Base-by-base conservation (phyloP, 495 filamentous ascomycete genomes). In the Saxispiralis lemnorum region DNA sequence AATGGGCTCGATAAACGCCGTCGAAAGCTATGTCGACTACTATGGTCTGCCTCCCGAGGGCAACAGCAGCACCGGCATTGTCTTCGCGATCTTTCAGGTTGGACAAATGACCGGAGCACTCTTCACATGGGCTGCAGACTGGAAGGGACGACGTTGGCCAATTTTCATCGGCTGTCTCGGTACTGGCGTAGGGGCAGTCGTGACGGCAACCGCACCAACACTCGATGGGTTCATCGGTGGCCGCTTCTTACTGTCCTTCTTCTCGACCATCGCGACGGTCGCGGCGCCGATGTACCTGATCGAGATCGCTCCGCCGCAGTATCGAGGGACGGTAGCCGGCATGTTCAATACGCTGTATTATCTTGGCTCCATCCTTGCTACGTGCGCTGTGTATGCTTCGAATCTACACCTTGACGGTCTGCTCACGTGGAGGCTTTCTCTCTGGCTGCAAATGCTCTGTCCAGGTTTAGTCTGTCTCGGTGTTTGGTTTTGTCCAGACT, bases 301-400 rank as follows among this genome's bases (percentile, higher is more conserved):
- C 17, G 41, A 44, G 31, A 30, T 44, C 31, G 32, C 31, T 6
- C 41, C 38, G 13, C 41, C 41, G 7, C 39, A 40, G 35, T 56
- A 53, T 43, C 43, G 53, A 4, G 53, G 53, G 2, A 51, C 47
- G 2, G 31, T 56, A 4, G 51, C 53, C 5, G 53, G 53, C 10
- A 19, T 53, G 43, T 56, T 53, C 41, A 56, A 56, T 37, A 48
- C 34, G 21, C 40, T 41, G 49, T 51, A 9, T 42, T 56, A 30
- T 46, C 42, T 46, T 3, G 40, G 45, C 10, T 20, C 30, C 24
- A 52, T 52, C 31, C 28, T 52, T 4, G 49, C 49, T 19, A 40
- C 39, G 14, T 52, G 49, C 46, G 40, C 49, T 7, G 48, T 46
- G n/a, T 52, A 48, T 21, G 49, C 46, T 19, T 49, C 49, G 19